Evolutionary conservation across 75 land plant genomes (phyloP).

Genomic region (Sequoiadendron giganteum): DNA sequence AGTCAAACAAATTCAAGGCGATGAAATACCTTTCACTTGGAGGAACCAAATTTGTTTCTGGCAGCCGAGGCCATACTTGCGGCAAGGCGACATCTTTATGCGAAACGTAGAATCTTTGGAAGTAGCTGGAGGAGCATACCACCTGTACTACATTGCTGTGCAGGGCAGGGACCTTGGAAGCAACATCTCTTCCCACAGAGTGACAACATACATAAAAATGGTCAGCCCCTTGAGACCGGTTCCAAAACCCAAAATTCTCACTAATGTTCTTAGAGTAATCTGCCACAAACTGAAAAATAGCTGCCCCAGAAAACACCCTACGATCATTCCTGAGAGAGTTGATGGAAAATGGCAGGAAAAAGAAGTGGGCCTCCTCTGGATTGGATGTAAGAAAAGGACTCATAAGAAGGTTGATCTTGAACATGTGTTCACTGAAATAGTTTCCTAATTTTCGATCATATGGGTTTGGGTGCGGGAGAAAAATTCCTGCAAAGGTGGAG

Average conservation of each 20-base stretch:
- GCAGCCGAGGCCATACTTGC: conserved; percentile 51
- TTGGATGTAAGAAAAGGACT: conserved; percentile 35
- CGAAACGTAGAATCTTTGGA: conserved; percentile 35
- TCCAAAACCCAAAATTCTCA: conserved; percentile 33
- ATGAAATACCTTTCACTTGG: conserved; percentile 35
- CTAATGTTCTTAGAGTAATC: conserved; percentile 20
- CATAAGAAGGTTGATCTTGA: conserved; percentile 34
- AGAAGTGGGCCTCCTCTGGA: conserved; percentile 39
- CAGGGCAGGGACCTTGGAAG: conserved; percentile 25
- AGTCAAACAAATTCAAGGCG: not conserved
- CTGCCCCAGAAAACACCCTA: conserved; percentile 29
- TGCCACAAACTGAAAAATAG: conserved; percentile 41
- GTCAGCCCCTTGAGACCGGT: conserved; percentile 39
- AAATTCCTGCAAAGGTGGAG: conserved; percentile 17
- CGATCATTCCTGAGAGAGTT: conserved; percentile 46
- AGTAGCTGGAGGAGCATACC: conserved; percentile 63
- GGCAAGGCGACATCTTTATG: conserved; percentile 59
- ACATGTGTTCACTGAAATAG: conserved; percentile 59
- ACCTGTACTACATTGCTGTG: conserved; percentile 52
- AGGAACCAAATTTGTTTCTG: conserved; percentile 21
- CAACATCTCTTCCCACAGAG: conserved; percentile 46
- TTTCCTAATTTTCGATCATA: conserved; percentile 39
- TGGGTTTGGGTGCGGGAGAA: conserved; percentile 31
- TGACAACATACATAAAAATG: conserved; percentile 58
- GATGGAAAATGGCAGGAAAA: conserved; percentile 54